phyloP scores from a whole-genome alignment of 331 rosid genomes.

The Malus hybrid region DNA sequence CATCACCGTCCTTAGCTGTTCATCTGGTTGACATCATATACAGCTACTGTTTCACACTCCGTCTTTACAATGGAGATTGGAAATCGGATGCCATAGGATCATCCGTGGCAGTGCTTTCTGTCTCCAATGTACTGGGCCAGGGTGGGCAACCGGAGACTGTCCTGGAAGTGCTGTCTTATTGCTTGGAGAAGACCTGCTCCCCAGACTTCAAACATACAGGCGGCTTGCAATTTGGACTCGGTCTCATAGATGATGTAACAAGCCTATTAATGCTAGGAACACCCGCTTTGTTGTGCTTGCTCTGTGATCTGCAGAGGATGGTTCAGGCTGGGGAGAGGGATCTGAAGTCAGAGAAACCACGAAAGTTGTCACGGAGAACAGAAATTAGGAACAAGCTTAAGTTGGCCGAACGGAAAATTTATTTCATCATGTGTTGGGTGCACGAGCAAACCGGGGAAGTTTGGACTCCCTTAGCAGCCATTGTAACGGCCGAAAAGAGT shows the following conservation, averaged over 20 bases:
- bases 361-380: conserved; percentile 20
- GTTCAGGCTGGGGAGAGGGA: conserved; percentile 59
- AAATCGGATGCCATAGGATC: conserved; percentile 69
- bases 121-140: conserved; percentile 74
- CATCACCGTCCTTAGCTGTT: conserved; percentile 70
- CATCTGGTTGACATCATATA: conserved; percentile 77
- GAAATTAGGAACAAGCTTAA: conserved; percentile 55
- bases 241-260: conserved; percentile 52
- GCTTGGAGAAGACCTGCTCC: conserved; percentile 75
- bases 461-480: conserved; percentile 65
- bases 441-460: conserved; percentile 73
- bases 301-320: conserved; percentile 52
- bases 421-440: conserved; percentile 87
- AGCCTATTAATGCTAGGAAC: conserved; percentile 42
- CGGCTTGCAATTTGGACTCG: conserved; percentile 62
- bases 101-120: conserved; percentile 47
- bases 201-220: conserved; percentile 63
- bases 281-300: conserved; percentile 55
- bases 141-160: conserved; percentile 63
- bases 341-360: conserved; percentile 41
- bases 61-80: conserved; percentile 93
- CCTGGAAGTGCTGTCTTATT: conserved; percentile 57
- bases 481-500: conserved; percentile 49
- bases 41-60: conserved; percentile 74
- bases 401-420: conserved; percentile 66